A percentile compares a stretch with the other conserved stretches of the same genome.
Conservation (phyloP, 179 eudicot genomes). For the Amaranthus tricolor region DNA sequence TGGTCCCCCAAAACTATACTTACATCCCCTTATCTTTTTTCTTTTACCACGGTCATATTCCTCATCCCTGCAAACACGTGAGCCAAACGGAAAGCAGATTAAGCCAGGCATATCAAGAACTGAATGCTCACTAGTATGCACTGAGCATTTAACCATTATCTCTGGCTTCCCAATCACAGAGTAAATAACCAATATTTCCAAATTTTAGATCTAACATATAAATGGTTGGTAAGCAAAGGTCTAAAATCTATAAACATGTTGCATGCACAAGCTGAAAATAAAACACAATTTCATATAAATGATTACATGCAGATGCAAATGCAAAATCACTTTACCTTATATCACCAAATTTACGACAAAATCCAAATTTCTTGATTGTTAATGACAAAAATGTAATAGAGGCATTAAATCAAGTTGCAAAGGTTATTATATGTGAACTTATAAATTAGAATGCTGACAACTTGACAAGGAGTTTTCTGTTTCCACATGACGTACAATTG, state of each 20-base stretch:
- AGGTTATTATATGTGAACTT: no score
- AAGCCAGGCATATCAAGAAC: not conserved
- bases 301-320: not conserved
- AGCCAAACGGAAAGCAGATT: not conserved
- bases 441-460: no score
- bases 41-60: constrained; percentile 88
- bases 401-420: no score
- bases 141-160: not conserved
- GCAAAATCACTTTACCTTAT: no score
- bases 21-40: constrained; percentile 54
- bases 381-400: no score
- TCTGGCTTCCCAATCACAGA: not conserved
- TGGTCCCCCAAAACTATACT: constrained; percentile 48
- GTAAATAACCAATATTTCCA: not conserved
- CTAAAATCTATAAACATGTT: not conserved
- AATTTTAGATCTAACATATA: not conserved
- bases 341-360: no score
- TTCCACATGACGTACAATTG: no score
- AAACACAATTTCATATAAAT: not conserved
- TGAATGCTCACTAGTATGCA: not conserved
- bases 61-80: constrained; percentile 60
- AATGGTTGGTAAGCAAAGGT: not conserved
- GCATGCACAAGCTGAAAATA: not conserved
- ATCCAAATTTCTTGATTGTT: not conserved
- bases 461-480: no score